phyloP scores from a whole-genome alignment of 2,329 filamentous ascomycete genomes.

The Penicillium sp. region DNA sequence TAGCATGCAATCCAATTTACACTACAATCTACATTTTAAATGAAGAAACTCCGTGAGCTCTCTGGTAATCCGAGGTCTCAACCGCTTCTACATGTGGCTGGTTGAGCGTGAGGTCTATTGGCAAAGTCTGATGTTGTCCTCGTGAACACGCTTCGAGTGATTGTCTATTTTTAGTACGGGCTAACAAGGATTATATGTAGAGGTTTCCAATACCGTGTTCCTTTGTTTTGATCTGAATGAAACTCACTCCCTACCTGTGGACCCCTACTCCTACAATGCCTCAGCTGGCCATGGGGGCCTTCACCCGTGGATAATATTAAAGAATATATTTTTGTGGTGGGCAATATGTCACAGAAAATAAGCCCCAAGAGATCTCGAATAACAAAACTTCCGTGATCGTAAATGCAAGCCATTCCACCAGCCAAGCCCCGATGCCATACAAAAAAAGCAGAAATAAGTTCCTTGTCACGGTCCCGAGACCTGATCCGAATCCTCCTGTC shows the following conservation, averaged over 20 bases:
- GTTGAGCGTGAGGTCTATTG: constrained; percentile 43
- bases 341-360: constrained; percentile 17
- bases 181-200: background rate
- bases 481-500: constrained; percentile 27
- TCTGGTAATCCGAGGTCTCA: constrained; percentile 47
- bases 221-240: background rate
- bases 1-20: constrained; percentile 7
- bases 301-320: background rate
- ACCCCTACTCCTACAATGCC: background rate
- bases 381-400: constrained; percentile 10
- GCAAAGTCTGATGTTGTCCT: constrained; percentile 40
- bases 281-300: background rate
- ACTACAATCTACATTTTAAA: constrained; percentile 5
- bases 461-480: background rate
- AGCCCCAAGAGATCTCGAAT: constrained; percentile 12
- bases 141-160: background rate
- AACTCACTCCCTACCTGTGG: background rate
- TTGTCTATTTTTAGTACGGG: background rate
- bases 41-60: constrained; percentile 40
- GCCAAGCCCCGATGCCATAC: constrained; percentile 12
- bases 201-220: background rate
- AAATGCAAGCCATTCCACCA: constrained; percentile 16
- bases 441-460: constrained; percentile 5
- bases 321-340: constrained; percentile 3
- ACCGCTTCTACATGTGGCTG: constrained; percentile 37